A percentile compares a stretch with the other conserved stretches of the same genome.
Evolutionary conservation across 345 rosid genomes (phyloP).

Genomic region (Conringia planisiliqua): DNA sequence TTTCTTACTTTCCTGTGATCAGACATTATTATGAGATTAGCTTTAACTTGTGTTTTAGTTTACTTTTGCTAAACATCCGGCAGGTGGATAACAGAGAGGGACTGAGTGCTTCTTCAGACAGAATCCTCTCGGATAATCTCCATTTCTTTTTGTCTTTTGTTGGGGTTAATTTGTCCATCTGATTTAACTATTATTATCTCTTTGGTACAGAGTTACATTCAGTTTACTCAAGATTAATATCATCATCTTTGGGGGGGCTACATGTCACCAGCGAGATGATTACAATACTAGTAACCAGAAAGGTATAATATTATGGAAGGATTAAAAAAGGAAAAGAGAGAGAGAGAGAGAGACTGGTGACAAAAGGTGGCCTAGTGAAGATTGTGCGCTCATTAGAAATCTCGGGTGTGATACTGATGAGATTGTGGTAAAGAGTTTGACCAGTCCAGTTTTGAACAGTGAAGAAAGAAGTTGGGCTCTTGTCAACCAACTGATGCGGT

Average conservation of each 20-base stretch:
- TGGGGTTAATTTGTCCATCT: background rate
- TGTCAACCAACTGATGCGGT: slow-evolving; percentile 19
- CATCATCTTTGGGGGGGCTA: background rate
- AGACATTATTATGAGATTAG: slow-evolving; percentile 26
- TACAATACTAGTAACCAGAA: background rate
- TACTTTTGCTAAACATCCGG: slow-evolving; percentile 34
- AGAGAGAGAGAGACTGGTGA: slow-evolving; percentile 5
- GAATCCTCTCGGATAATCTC: slow-evolving; percentile 30
- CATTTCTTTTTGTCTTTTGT: background rate
- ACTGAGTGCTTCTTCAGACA: slow-evolving; percentile 29
- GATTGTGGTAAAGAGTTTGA: slow-evolving; percentile 18
- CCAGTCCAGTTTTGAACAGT: slow-evolving; percentile 22
- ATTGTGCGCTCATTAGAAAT: slow-evolving; percentile 18
- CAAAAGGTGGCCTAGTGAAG: slow-evolving; percentile 16
- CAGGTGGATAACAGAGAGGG: slow-evolving; percentile 30
- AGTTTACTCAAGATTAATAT: background rate
- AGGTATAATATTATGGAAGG: background rate
- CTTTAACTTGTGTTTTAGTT: background rate
- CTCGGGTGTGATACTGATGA: background rate
- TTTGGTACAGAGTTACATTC: slow-evolving; percentile 1
- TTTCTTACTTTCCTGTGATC: slow-evolving; percentile 15
- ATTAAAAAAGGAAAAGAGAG: background rate
- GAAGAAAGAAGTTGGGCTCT: slow-evolving; percentile 26
- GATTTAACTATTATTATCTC: background rate
- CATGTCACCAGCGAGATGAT: background rate